Conservation (phyloP, 176 grass and related monocot genomes). For the Poa annua region DNA sequence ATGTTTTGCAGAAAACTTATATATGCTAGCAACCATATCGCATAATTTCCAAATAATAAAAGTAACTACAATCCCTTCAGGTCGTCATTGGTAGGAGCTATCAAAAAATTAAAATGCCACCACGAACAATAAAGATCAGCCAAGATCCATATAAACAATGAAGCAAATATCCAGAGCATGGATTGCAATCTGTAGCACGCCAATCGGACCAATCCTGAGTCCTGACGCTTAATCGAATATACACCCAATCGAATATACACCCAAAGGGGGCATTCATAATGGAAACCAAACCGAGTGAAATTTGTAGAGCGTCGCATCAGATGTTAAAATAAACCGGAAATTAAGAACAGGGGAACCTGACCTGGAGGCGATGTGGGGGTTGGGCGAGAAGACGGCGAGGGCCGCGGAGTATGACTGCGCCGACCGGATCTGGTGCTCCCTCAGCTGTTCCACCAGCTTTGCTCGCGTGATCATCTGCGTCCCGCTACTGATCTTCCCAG, state of each 20-base stretch:
- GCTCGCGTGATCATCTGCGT: conserved; percentile 84
- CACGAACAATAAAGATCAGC: background rate
- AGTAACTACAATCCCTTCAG: background rate
- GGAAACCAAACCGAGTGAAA: conserved; percentile 10
- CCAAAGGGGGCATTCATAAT: background rate
- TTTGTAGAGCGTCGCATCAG: background rate
- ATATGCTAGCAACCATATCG: background rate
- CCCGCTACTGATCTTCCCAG: conserved; percentile 24
- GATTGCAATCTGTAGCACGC: background rate
- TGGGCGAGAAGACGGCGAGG: conserved; percentile 77
- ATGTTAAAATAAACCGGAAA: background rate
- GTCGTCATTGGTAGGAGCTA: background rate
- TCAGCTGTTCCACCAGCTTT: conserved; percentile 88
- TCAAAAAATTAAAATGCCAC: background rate
- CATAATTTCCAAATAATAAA: conserved; percentile 10
- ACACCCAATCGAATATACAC: background rate
- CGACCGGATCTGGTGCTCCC: conserved; percentile 95
- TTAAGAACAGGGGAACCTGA: conserved; percentile 36
- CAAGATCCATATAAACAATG: conserved; percentile 24
- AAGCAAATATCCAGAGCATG: background rate
- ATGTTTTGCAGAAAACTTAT: conserved; percentile 1
- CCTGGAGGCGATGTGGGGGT: conserved; percentile 80
- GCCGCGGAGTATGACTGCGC: conserved; percentile 62
- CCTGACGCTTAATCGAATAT: conserved; percentile 36
- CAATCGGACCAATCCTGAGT: conserved; percentile 42